These are phyloP conservation scores for Thamnidium elegans DNA, from an alignment of 192 early-diverging fungal species.

Conservation along the genomic window DNA sequence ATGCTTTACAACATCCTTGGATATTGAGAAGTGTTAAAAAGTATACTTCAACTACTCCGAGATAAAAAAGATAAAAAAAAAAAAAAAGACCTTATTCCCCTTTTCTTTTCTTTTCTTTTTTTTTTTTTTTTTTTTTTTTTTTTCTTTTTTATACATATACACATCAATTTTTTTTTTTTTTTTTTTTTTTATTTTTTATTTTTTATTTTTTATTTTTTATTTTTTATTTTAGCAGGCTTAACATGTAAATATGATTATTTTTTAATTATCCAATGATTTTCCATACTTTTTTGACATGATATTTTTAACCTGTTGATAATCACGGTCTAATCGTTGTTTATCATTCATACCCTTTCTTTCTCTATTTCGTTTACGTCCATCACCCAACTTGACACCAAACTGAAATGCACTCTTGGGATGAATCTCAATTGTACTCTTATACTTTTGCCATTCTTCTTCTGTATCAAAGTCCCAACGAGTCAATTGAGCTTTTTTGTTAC, in stretches of 20 bases:
- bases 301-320: slow-evolving; percentile 45
- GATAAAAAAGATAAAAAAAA: neutral
- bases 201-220: neutral
- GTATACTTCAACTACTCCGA: neutral
- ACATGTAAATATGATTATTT: neutral
- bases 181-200: neutral
- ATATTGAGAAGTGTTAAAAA: slow-evolving; percentile 11
- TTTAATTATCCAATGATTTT: neutral
- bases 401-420: slow-evolving; percentile 75
- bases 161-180: too few relatives aligned
- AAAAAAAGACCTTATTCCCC: neutral
- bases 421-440: slow-evolving; percentile 70
- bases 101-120: neutral
- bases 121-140: neutral
- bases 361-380: slow-evolving; percentile 57
- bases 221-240: neutral
- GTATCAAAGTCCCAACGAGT: slow-evolving; percentile 76
- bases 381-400: slow-evolving; percentile 71
- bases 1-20: slow-evolving; percentile 18
- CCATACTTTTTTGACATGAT: slow-evolving; percentile 52
- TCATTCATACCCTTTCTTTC: slow-evolving; percentile 40
- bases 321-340: slow-evolving; percentile 49
- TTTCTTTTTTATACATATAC: neutral
- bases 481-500: slow-evolving; percentile 68
- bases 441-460: slow-evolving; percentile 71